These are phyloP conservation scores for Komagataella kurtzmanii DNA, from an alignment of 805 yeast species.

Conservation along the genomic window DNA sequence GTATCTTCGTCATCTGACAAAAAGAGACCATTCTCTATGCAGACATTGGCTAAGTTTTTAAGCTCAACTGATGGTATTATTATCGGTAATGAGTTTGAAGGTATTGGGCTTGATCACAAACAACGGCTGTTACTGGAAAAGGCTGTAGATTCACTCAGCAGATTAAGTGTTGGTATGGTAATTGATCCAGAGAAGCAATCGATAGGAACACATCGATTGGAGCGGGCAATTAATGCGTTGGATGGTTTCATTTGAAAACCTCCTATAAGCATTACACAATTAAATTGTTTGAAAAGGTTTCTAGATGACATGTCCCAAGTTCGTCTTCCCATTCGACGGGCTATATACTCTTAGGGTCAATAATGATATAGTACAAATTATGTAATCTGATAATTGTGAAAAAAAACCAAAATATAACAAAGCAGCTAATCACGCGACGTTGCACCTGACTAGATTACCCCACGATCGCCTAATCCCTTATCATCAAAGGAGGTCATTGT, in stretches of 20 bases:
- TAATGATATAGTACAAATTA: no score
- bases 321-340: background rate
- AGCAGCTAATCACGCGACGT: background rate
- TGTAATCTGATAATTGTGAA: no score
- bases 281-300: no score
- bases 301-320: no score
- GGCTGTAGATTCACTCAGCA: conserved; percentile 71
- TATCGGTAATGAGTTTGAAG: conserved; percentile 60
- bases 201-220: conserved; percentile 68
- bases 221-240: conserved; percentile 69
- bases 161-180: conserved; percentile 85
- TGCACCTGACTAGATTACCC: background rate
- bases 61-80: conserved; percentile 49
- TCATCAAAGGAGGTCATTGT: background rate
- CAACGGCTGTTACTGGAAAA: conserved; percentile 76
- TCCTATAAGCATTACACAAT: background rate
- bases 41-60: conserved; percentile 34
- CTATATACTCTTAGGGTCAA: background rate
- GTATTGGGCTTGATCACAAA: conserved; percentile 56
- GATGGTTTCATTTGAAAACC: conserved; percentile 47
- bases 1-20: conserved; percentile 8
- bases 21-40: conserved; percentile 20
- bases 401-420: no score
- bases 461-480: background rate
- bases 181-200: conserved; percentile 69